Base-by-base conservation (phyloP, 140 eudicot genomes). In the Erigeron philadelphicus region DNA sequence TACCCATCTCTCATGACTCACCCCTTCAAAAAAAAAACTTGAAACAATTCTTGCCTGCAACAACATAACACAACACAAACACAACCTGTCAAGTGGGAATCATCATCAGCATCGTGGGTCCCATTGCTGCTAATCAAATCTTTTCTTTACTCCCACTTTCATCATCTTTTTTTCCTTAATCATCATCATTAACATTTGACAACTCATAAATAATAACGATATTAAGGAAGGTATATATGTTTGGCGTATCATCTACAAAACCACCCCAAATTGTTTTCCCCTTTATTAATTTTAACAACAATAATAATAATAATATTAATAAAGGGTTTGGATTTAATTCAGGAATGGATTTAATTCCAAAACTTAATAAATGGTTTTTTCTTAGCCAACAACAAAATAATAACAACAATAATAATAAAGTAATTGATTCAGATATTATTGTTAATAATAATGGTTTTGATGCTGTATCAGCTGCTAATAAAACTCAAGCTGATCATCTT, bases 401-500 rank as follows among this genome's bases (percentile, higher is more conserved):
- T 54, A 31, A 31, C 3, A 72, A 67, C 11, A 80, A 46, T 60
- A 68, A 72, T 54, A 83, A 71, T 60, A 79, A 73, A 64, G 57
- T 76, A 0, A 12, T 70, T 21, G 84, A 84, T 48, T 42, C 78
- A 9, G 88, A 78, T 65, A 74, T 25, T 80, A 58, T 40, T 59
- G 41, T 0, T 8, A 57, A 16, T 50, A 79, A 68, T 67, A 41
- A 82, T 72, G 78, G 84, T 18, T 76, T 84, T 64, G 89, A 87
- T 76, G 78, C 78, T 7, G 84, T 80, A 6, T 73, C 83, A 13
- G 82, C 74, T 59, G 79, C 58, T 9, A 35, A 79, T n/a, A 79
- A 70, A 75, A 62, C 63, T 12, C 78, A 60, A 15, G 88, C 97
- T 21, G 86, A 87, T 63, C 97, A 90, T 74, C 90, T 90, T 62